Percentiles rank a stretch among this genome's conserved stretches.
phyloP scores from a whole-genome alignment of 495 filamentous ascomycete genomes.

The Aspergillus affinis region DNA sequence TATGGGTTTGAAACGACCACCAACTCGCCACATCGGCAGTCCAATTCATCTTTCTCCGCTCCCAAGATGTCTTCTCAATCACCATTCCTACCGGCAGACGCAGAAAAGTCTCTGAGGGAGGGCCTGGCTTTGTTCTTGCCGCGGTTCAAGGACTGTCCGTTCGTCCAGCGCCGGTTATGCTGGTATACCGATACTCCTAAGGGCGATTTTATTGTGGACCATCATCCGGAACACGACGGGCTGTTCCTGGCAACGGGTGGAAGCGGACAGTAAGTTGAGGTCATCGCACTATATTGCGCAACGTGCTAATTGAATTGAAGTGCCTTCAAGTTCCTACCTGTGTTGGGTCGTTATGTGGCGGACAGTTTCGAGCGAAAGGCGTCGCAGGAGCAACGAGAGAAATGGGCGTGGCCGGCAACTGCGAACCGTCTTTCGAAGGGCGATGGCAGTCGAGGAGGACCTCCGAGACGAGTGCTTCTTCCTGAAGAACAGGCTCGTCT shows the following conservation, averaged over 20 bases:
- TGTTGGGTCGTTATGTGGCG: slow-evolving; percentile 11
- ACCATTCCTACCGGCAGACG: slow-evolving; percentile 17
- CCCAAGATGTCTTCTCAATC: slow-evolving; percentile 14
- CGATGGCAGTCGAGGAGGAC: slow-evolving; percentile 22
- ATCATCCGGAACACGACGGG: slow-evolving; percentile 16
- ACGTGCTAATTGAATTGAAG: slow-evolving; percentile 4
- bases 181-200: slow-evolving; percentile 29
- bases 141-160: slow-evolving; percentile 54
- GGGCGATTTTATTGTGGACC: slow-evolving; percentile 25
- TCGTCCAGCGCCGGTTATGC: slow-evolving; percentile 49
- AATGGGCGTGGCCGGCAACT: slow-evolving; percentile 16
- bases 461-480: slow-evolving; percentile 14
- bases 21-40: background rate
- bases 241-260: slow-evolving; percentile 17
- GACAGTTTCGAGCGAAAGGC: slow-evolving; percentile 7
- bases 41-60: slow-evolving; percentile 6
- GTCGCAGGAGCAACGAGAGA: slow-evolving; percentile 6
- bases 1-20: slow-evolving; percentile 4
- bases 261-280: slow-evolving; percentile 23
- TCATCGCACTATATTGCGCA: background rate
- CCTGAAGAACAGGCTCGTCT: slow-evolving; percentile 12
- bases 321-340: slow-evolving; percentile 24
- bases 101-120: slow-evolving; percentile 30
- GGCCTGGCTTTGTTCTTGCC: slow-evolving; percentile 60
- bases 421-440: slow-evolving; percentile 10